phyloP scores from a whole-genome alignment of 148 eudicot genomes.

The Rhododendron molle region DNA sequence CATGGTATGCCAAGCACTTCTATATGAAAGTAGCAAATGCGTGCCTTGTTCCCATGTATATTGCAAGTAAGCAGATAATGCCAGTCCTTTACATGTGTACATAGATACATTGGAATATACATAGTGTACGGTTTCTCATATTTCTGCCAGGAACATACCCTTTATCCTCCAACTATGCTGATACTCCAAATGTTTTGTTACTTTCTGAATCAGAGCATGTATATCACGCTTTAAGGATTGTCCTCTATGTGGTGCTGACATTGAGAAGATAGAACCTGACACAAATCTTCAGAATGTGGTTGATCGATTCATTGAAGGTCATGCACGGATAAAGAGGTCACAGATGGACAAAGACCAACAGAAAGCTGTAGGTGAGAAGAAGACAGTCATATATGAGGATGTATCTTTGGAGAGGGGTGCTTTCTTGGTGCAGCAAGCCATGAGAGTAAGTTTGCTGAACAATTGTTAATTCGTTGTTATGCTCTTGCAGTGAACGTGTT shows the following conservation, averaged over 20 bases:
- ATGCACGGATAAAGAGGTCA: constrained; percentile 92
- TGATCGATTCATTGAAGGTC: constrained; percentile 95
- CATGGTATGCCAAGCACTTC: constrained; percentile 88
- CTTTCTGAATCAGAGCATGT: constrained; percentile 52
- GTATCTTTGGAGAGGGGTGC: constrained; percentile 93
- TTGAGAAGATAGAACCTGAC: constrained; percentile 76
- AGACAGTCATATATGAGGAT: constrained; percentile 89
- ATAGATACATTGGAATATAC: neutral
- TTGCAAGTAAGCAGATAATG: constrained; percentile 73
- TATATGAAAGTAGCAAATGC: constrained; percentile 83
- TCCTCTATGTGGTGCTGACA: constrained; percentile 96
- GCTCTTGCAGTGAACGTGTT: neutral
- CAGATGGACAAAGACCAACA: constrained; percentile 44
- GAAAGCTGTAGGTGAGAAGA: constrained; percentile 50
- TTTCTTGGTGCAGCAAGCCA: constrained; percentile 94
- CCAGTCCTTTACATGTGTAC: neutral
- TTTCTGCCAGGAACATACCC: neutral
- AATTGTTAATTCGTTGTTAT: neutral
- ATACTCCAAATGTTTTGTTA: neutral
- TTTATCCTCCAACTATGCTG: constrained; percentile 1
- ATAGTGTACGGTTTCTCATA: neutral
- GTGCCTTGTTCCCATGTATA: constrained; percentile 82
- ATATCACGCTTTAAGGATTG: constrained; percentile 89
- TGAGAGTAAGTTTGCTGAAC: constrained; percentile 63
- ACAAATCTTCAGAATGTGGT: constrained; percentile 78